A percentile compares a stretch with the other conserved stretches of the same genome.
Conservation (phyloP, 257 asterid genomes). For the Gardenia jasminoides region DNA sequence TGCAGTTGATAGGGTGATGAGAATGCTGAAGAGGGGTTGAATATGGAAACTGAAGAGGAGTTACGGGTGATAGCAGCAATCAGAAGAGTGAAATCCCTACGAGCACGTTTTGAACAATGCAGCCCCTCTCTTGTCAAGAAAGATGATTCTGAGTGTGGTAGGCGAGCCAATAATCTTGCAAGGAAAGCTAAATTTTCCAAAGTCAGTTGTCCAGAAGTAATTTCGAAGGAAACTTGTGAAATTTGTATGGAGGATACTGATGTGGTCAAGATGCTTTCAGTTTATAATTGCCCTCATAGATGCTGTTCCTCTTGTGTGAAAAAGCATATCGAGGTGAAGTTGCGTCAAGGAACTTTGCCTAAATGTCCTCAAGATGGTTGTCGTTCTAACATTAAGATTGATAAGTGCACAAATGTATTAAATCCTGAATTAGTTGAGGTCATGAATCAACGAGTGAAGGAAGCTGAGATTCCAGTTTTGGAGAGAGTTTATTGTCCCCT, state of each 20-base stretch:
- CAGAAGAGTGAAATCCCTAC: not conserved
- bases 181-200: not conserved
- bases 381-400: conserved; percentile 37
- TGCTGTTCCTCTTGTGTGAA: conserved; percentile 50
- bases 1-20: not conserved
- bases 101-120: not conserved
- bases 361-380: conserved; percentile 53
- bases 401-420: conserved; percentile 40
- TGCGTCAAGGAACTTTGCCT: conserved; percentile 46
- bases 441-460: conserved; percentile 51
- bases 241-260: conserved; percentile 49
- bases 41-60: not conserved
- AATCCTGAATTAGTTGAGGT: conserved; percentile 44
- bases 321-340: conserved; percentile 44
- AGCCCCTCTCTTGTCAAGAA: not conserved
- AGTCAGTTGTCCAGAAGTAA: not conserved
- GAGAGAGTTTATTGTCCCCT: conserved; percentile 61
- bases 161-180: not conserved
- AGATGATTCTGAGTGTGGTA: too few relatives aligned
- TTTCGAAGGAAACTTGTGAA: conserved; percentile 27
- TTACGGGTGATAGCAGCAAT: not conserved
- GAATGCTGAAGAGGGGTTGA: not conserved
- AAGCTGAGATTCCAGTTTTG: conserved; percentile 44
- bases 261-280: conserved; percentile 32
- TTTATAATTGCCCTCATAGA: conserved; percentile 44